A percentile compares a stretch with the other conserved stretches of the same genome.
phyloP scores from a whole-genome alignment of 345 rosid genomes.

The Salix udensis region DNA sequence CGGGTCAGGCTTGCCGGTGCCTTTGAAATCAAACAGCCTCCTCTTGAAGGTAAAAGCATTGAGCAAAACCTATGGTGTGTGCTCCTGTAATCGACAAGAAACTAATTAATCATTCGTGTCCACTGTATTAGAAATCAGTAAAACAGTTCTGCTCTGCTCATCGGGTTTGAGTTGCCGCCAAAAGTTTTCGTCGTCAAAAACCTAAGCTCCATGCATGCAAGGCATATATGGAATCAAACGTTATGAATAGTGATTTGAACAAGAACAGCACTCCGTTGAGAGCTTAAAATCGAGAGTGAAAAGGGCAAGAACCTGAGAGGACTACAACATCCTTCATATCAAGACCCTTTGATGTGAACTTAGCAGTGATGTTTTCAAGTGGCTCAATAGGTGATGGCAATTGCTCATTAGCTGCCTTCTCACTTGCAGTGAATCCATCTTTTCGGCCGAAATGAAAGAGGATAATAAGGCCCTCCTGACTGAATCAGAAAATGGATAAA shows the following conservation, averaged over 20 bases:
- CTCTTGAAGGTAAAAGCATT: conserved; percentile 79
- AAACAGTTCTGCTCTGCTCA: neutral
- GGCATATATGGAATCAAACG: no score
- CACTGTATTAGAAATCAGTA: neutral
- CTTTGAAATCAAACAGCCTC: conserved; percentile 64
- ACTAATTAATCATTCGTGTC: neutral
- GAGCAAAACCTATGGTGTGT: conserved; percentile 88
- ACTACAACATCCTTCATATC: conserved; percentile 80
- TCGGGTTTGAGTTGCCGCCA: neutral
- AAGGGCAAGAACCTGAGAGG: conserved; percentile 62
- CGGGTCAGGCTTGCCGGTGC: conserved; percentile 77
- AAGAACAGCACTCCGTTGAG: neutral
- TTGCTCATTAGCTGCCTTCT: conserved; percentile 60
- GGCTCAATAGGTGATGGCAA: conserved; percentile 76
- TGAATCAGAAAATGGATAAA: conserved; percentile 17
- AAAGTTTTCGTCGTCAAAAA: neutral
- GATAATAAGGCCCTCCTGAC: conserved; percentile 80
- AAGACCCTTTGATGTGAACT: conserved; percentile 73
- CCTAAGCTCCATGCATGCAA: neutral
- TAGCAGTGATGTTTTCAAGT: conserved; percentile 54
- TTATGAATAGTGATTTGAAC: neutral
- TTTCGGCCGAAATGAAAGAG: conserved; percentile 58
- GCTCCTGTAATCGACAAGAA: conserved; percentile 46
- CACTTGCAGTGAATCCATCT: conserved; percentile 66
- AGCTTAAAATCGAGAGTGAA: neutral